A percentile compares a stretch with the other conserved stretches of the same genome.
phyloP scores from a whole-genome alignment of 495 filamentous ascomycete species.

The Penicillium cosmopolitanum region DNA sequence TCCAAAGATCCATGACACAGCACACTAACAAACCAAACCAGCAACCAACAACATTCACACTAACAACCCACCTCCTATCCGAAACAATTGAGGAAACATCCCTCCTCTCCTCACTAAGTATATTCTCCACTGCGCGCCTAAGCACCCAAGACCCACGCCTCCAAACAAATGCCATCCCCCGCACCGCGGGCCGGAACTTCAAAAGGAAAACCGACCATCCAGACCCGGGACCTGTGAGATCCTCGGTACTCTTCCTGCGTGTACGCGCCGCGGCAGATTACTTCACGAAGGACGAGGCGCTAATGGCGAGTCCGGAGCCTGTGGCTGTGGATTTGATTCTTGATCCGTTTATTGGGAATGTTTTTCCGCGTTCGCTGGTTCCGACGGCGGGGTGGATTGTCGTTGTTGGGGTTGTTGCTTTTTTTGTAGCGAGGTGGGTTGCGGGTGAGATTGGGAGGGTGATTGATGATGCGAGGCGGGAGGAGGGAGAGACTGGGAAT shows the following conservation, averaged over 20 bases:
- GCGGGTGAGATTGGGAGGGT: slow-evolving; percentile 33
- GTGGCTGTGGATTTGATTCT: slow-evolving; percentile 86
- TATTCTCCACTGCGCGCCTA: slow-evolving; percentile 61
- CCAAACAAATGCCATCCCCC: slow-evolving; percentile 23
- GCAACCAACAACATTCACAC: slow-evolving; percentile 85
- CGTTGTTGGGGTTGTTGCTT: slow-evolving; percentile 56
- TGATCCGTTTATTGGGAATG: slow-evolving; percentile 78
- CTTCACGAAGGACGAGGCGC: slow-evolving; percentile 67
- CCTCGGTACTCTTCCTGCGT: slow-evolving; percentile 76
- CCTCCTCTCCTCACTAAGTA: slow-evolving; percentile 65
- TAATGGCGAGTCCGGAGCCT: slow-evolving; percentile 77
- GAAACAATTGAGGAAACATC: slow-evolving; percentile 60
- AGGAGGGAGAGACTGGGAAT: slow-evolving; percentile 9
- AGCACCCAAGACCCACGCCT: slow-evolving; percentile 21
- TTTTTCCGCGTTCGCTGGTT: slow-evolving; percentile 70
- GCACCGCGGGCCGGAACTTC: neutral
- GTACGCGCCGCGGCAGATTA: slow-evolving; percentile 81
- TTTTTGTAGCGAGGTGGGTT: slow-evolving; percentile 46
- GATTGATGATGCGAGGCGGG: slow-evolving; percentile 26
- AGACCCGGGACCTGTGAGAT: slow-evolving; percentile 28
- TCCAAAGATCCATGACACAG: neutral
- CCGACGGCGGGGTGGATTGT: slow-evolving; percentile 65
- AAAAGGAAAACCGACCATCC: slow-evolving; percentile 4
- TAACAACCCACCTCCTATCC: slow-evolving; percentile 63
- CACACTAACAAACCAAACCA: slow-evolving; percentile 34